These are phyloP conservation scores for Camellia granthamiana DNA, from an alignment of 148 eudicot species.

Conservation along the genomic window DNA sequence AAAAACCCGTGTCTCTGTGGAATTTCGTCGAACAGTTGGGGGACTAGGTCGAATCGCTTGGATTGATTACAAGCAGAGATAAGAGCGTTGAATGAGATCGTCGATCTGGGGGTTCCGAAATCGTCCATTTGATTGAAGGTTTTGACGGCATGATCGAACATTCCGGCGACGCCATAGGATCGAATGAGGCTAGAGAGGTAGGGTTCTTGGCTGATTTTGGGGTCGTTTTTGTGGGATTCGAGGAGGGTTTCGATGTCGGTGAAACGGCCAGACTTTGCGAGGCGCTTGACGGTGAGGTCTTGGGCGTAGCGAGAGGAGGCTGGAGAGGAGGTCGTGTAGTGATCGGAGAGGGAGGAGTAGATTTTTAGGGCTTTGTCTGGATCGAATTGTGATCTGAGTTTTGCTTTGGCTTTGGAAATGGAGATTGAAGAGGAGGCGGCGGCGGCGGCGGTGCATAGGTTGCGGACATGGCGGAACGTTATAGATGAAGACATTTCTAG, in stretches of 20 bases:
- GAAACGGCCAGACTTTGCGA: constrained; percentile 60
- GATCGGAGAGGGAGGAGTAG: constrained; percentile 54
- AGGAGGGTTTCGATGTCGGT: constrained; percentile 60
- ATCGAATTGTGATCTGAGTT: constrained; percentile 51
- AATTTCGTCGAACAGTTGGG: constrained; percentile 66
- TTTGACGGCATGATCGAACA: constrained; percentile 60
- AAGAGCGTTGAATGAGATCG: constrained; percentile 67
- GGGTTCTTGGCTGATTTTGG: constrained; percentile 55
- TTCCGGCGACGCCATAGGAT: constrained; percentile 72
- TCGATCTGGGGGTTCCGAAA: constrained; percentile 52
- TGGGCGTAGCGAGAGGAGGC: constrained; percentile 57
- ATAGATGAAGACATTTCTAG: constrained; percentile 33
- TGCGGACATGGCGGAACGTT: constrained; percentile 45
- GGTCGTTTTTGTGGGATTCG: constrained; percentile 55
- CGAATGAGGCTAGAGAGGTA: constrained; percentile 58
- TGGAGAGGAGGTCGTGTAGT: constrained; percentile 31
- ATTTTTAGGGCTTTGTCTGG: constrained; percentile 78
- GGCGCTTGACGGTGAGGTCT: constrained; percentile 59
- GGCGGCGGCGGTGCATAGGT: constrained; percentile 39
- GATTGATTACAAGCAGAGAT: constrained; percentile 48
- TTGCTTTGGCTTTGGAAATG: constrained; percentile 56
- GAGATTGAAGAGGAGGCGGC: constrained; percentile 30
- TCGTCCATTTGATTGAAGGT: constrained; percentile 65
- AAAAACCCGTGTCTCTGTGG: constrained; percentile 41
- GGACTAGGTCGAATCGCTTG: constrained; percentile 41